phyloP scores from a whole-genome alignment of 352 stramenopile genomes.

The Phytophthora rubi region DNA sequence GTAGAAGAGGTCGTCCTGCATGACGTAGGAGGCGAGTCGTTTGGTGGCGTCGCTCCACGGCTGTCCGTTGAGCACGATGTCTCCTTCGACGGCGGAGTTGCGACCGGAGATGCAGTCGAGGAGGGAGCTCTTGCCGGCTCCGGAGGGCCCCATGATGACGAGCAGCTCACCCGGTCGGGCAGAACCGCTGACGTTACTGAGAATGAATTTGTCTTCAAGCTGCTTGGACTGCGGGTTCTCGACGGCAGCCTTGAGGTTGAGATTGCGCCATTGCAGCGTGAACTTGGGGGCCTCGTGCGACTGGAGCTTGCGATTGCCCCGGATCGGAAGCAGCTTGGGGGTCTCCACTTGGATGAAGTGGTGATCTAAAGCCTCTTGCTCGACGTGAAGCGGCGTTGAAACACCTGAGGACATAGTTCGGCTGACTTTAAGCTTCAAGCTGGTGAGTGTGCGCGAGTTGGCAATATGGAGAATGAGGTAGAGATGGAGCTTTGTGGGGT shows the following conservation, averaged over 20 bases:
- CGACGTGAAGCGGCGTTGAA: constrained; percentile 6
- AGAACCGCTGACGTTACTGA: constrained; percentile 49
- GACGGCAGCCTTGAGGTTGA: constrained; percentile 35
- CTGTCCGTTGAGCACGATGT: constrained; percentile 59
- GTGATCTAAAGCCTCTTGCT: constrained; percentile 4
- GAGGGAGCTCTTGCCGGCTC: constrained; percentile 81
- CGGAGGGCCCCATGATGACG: constrained; percentile 71
- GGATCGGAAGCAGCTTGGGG: constrained; percentile 6
- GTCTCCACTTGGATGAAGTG: constrained; percentile 24
- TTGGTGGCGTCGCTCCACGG: constrained; percentile 48
- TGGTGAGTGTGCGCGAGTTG: neutral
- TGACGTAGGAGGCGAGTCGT: constrained; percentile 73
- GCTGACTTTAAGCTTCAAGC: neutral
- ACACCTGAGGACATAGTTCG: neutral
- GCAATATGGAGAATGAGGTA: constrained; percentile 3
- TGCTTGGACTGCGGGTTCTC: constrained; percentile 51
- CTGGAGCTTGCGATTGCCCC: constrained; percentile 12
- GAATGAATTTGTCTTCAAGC: constrained; percentile 54
- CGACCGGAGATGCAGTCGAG: constrained; percentile 52
- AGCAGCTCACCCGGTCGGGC: constrained; percentile 60
- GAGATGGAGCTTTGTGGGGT: neutral
- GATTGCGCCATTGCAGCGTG: constrained; percentile 48
- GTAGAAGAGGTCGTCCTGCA: constrained; percentile 93
- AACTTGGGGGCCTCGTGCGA: constrained; percentile 20
- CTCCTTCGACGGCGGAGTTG: constrained; percentile 75